Conservation (phyloP, 129 eudicot genomes). For the Flaveria robusta region DNA sequence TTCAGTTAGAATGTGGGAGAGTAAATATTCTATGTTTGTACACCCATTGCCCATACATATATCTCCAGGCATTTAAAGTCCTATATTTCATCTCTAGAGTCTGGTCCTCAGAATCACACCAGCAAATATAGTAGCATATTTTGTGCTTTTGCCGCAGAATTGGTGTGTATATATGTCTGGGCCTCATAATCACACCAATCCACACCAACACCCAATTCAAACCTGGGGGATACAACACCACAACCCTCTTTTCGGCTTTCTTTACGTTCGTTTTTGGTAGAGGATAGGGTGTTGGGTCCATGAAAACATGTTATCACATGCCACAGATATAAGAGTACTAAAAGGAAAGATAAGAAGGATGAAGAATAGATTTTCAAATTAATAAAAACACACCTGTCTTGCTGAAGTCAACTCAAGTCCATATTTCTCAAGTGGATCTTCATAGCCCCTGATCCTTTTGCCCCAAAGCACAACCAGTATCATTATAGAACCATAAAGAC, state of each 20-base stretch:
- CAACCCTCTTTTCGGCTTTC: background rate
- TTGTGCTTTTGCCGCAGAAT: background rate
- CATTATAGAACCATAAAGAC: constrained; percentile 66
- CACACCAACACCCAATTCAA: constrained; percentile 1
- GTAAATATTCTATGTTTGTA: background rate
- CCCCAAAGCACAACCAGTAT: constrained; percentile 75
- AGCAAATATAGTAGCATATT: background rate
- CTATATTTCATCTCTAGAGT: too few relatives aligned
- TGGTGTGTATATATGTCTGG: background rate
- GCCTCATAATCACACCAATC: too few relatives aligned
- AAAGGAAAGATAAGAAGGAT: background rate
- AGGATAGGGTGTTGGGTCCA: background rate
- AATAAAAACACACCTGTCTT: constrained; percentile 52
- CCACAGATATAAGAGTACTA: background rate
- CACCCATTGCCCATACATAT: too few relatives aligned
- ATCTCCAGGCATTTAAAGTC: too few relatives aligned
- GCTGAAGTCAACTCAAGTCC: constrained; percentile 69
- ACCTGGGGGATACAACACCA: constrained; percentile 1
- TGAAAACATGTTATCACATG: background rate
- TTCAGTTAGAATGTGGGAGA: background rate
- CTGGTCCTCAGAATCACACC: background rate
- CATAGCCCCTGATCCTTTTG: constrained; percentile 79
- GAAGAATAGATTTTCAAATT: constrained; percentile 17
- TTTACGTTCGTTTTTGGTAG: too few relatives aligned
- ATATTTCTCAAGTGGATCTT: constrained; percentile 64